Evolutionary conservation across 2,329 filamentous ascomycete genomes (phyloP).

Genomic region (Dactylellina leptospora): DNA sequence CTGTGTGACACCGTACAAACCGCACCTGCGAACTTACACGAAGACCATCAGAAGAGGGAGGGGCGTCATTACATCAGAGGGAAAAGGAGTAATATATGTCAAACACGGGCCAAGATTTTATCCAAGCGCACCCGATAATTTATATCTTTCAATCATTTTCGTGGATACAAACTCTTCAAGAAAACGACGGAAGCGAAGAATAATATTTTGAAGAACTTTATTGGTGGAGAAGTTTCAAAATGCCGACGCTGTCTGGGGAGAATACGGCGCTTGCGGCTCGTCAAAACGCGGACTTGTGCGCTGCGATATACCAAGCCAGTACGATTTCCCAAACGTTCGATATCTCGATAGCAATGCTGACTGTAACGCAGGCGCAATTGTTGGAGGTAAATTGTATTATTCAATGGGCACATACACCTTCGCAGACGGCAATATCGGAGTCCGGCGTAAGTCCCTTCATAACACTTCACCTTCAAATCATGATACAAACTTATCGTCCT

Average conservation of each 20-base stretch:
- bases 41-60: too few species aligned
- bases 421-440: conserved; percentile 28
- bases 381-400: conserved; percentile 38
- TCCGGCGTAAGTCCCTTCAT: conserved; percentile 32
- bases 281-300: conserved; percentile 16
- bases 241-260: conserved; percentile 28
- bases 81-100: too few species aligned
- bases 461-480: background rate
- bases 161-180: too few species aligned
- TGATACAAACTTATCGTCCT: background rate
- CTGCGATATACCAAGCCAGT: conserved; percentile 39
- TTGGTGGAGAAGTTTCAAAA: background rate
- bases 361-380: conserved; percentile 24
- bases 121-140: too few species aligned
- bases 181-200: too few species aligned
- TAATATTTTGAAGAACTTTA: background rate
- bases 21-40: too few species aligned
- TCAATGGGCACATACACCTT: conserved; percentile 41
- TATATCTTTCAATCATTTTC: too few species aligned
- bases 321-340: conserved; percentile 7
- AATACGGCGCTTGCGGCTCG: conserved; percentile 33
- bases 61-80: too few species aligned
- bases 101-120: too few species aligned
- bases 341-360: background rate
- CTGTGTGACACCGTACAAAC: too few species aligned